These are phyloP conservation scores for Pythium dissotocum DNA, from an alignment of 352 stramenopile species.

Conservation along the genomic window DNA sequence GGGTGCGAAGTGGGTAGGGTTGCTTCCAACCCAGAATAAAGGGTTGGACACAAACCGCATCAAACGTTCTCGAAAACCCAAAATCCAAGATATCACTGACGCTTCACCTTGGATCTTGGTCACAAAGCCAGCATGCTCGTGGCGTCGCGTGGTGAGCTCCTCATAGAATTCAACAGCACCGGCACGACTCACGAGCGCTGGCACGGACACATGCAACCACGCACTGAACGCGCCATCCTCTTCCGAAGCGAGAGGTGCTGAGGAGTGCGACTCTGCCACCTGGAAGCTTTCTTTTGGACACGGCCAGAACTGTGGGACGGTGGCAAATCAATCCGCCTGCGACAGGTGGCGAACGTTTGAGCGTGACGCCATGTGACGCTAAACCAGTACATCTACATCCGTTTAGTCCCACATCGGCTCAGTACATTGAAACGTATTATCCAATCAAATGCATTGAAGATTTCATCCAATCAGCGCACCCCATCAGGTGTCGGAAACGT, in stretches of 20 bases:
- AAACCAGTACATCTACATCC: not conserved
- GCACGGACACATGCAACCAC: not conserved
- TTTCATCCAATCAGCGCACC: too few species aligned
- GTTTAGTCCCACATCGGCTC: too few species aligned
- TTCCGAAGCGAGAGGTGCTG: not conserved
- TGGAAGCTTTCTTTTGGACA: conserved; percentile 8
- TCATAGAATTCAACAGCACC: too few species aligned
- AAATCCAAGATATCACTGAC: not conserved
- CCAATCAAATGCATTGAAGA: too few species aligned
- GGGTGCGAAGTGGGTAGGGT: not conserved
- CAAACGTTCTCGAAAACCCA: not conserved
- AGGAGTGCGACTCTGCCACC: conserved; percentile 2
- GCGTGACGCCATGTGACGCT: not conserved
- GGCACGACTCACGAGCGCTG: too few species aligned
- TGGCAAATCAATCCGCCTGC: not conserved
- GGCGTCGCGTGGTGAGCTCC: too few species aligned
- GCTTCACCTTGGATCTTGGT: not conserved
- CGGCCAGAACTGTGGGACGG: conserved; percentile 1
- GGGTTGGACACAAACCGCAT: conserved; percentile 5
- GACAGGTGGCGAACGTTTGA: not conserved
- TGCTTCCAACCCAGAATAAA: conserved; percentile 1
- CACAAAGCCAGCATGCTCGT: not conserved
- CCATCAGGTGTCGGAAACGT: too few species aligned
- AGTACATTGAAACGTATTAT: too few species aligned
- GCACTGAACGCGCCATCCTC: not conserved